Evolutionary conservation across 2,329 filamentous ascomycete genomes (phyloP).

Genomic region (Alternaria arbusti): DNA sequence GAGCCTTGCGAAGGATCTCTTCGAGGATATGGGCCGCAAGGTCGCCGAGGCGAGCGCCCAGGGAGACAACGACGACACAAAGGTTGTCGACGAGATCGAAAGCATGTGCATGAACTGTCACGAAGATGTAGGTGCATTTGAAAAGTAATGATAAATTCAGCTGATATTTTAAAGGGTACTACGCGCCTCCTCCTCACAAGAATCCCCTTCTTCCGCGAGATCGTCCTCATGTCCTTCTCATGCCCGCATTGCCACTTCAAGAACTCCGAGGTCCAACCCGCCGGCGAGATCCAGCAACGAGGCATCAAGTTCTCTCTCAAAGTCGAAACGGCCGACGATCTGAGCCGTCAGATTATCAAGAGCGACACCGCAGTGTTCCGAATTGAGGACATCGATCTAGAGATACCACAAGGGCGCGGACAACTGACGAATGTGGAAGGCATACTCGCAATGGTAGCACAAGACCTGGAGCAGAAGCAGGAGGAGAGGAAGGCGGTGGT

Average conservation of each 20-base stretch:
- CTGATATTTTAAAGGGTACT: conserved; percentile 66
- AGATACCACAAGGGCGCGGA: conserved; percentile 88
- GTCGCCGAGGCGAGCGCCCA: conserved; percentile 51
- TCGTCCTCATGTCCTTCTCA: conserved; percentile 95
- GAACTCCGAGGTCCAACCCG: conserved; percentile 93
- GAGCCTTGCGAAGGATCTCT: conserved; percentile 56
- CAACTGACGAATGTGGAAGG: conserved; percentile 95
- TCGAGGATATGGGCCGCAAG: conserved; percentile 60
- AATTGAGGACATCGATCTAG: conserved; percentile 89
- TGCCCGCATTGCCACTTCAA: conserved; percentile 88
- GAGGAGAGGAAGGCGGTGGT: conserved; percentile 77
- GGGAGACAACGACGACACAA: conserved; percentile 48
- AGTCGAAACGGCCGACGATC: conserved; percentile 73
- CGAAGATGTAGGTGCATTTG: conserved; percentile 49
- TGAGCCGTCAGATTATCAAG: conserved; percentile 89
- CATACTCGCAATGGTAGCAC: conserved; percentile 76
- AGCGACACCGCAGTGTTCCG: conserved; percentile 85
- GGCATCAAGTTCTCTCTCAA: conserved; percentile 84
- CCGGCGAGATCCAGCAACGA: conserved; percentile 88
- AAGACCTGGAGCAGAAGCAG: conserved; percentile 83
- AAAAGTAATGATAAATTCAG: conserved; percentile 1
- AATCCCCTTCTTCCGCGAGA: conserved; percentile 96
- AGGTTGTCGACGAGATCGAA: conserved; percentile 61
- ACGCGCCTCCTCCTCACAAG: conserved; percentile 87
- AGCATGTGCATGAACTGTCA: conserved; percentile 63